These are phyloP conservation scores for Phytopythium vexans DNA, from an alignment of 352 stramenopile species.

Conservation along the genomic window DNA sequence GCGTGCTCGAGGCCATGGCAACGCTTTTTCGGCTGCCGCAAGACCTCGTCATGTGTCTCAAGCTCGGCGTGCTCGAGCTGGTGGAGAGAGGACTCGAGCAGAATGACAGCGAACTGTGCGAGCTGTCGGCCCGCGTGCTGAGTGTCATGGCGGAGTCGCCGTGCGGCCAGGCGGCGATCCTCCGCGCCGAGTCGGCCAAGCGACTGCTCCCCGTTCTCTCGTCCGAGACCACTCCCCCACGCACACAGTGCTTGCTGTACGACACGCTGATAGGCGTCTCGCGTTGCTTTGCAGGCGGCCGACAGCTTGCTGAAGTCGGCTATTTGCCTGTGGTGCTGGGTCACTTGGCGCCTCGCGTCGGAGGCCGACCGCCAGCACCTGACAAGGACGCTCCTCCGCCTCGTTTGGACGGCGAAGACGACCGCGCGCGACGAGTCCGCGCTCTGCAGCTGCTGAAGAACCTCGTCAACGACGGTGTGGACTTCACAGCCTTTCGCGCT, in stretches of 20 bases:
- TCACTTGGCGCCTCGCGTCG: slow-evolving; percentile 36
- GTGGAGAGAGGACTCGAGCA: slow-evolving; percentile 31
- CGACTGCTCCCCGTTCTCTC: slow-evolving; percentile 50
- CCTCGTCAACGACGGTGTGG: slow-evolving; percentile 60
- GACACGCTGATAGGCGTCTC: slow-evolving; percentile 42
- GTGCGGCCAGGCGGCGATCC: slow-evolving; percentile 32
- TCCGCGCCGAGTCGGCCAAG: slow-evolving; percentile 32
- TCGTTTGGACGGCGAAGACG: slow-evolving; percentile 3
- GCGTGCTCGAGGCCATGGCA: slow-evolving; percentile 42
- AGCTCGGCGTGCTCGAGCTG: slow-evolving; percentile 50
- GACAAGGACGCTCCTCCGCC: neutral
- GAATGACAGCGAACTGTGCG: slow-evolving; percentile 37
- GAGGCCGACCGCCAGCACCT: neutral
- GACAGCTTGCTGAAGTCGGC: slow-evolving; percentile 36
- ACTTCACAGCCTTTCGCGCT: slow-evolving; percentile 39
- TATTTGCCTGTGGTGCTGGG: slow-evolving; percentile 53
- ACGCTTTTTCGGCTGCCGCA: slow-evolving; percentile 59
- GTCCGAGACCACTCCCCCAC: slow-evolving; percentile 11
- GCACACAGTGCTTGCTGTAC: slow-evolving; percentile 45
- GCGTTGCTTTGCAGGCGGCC: slow-evolving; percentile 40
- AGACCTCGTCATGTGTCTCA: slow-evolving; percentile 61
- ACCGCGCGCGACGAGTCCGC: slow-evolving; percentile 26
- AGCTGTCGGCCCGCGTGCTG: slow-evolving; percentile 48
- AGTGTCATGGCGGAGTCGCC: slow-evolving; percentile 52
- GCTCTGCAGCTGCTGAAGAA: slow-evolving; percentile 61